Evolutionary conservation across 2,329 filamentous ascomycete species (phyloP).

Genomic region (Diplocarpon rosae): DNA sequence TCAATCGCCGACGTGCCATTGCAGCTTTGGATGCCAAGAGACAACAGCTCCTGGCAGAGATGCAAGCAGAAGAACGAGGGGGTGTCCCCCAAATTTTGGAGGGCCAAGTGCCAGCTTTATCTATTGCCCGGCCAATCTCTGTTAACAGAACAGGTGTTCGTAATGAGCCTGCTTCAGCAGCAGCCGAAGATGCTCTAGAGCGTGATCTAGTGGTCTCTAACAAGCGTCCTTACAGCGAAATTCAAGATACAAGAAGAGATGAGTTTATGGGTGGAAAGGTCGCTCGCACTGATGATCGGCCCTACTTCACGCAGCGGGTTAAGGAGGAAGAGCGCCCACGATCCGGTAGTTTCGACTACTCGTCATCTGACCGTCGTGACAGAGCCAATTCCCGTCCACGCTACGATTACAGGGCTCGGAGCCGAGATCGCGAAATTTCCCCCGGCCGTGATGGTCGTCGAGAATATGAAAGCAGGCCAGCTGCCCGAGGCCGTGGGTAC

Average conservation of each 20-base stretch:
- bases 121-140: conserved; percentile 20
- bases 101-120: conserved; percentile 3
- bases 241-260: conserved; percentile 12
- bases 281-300: conserved; percentile 19
- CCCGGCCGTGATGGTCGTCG: conserved; percentile 10
- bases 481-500: conserved; percentile 13
- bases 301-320: conserved; percentile 1
- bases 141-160: conserved; percentile 11
- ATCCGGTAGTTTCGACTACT: conserved; percentile 16
- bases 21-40: conserved; percentile 27
- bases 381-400: conserved; percentile 10
- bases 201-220: conserved; percentile 18
- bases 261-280: conserved; percentile 15
- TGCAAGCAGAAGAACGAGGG: conserved; percentile 20
- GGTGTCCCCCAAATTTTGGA: conserved; percentile 7
- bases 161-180: conserved; percentile 3
- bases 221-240: conserved; percentile 23
- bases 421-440: conserved; percentile 22
- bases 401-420: conserved; percentile 15
- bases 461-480: conserved; percentile 17
- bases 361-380: conserved; percentile 13
- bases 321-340: conserved; percentile 19
- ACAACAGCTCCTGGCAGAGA: conserved; percentile 22
- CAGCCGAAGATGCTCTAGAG: conserved; percentile 3
- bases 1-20: conserved; percentile 22